These are phyloP conservation scores for Penicillium fuscoglaucum DNA, from an alignment of 2,329 filamentous ascomycete species.

Conservation along the genomic window DNA sequence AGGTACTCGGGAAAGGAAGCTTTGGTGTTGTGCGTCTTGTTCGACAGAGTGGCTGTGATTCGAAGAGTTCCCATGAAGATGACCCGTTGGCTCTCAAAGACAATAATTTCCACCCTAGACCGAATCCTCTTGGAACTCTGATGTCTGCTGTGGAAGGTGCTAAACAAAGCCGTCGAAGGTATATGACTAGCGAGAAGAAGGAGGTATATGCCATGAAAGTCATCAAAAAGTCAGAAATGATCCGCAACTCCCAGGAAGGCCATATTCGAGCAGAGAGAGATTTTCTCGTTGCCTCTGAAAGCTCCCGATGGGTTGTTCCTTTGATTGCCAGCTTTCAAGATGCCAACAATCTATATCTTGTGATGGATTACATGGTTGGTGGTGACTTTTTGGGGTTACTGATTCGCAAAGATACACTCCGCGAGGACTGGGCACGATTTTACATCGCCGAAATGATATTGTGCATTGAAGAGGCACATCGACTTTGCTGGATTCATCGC, in stretches of 20 bases:
- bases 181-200: slow-evolving; percentile 41
- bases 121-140: slow-evolving; percentile 10
- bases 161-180: slow-evolving; percentile 30
- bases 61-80: slow-evolving; percentile 11
- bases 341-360: slow-evolving; percentile 76
- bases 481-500: slow-evolving; percentile 85
- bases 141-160: slow-evolving; percentile 21
- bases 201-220: slow-evolving; percentile 95
- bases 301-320: slow-evolving; percentile 87
- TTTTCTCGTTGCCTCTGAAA: slow-evolving; percentile 83
- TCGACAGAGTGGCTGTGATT: slow-evolving; percentile 50
- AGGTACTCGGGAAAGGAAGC: slow-evolving; percentile 86
- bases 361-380: slow-evolving; percentile 98
- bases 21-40: slow-evolving; percentile 92
- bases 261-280: slow-evolving; percentile 89
- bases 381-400: slow-evolving; percentile 89
- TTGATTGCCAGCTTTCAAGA: slow-evolving; percentile 90
- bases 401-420: slow-evolving; percentile 79
- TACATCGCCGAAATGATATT: slow-evolving; percentile 96
- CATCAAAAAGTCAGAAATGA: slow-evolving; percentile 90
- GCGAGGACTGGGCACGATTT: slow-evolving; percentile 75
- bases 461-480: slow-evolving; percentile 89
- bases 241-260: slow-evolving; percentile 86
- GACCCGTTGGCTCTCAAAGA: slow-evolving; percentile 1
- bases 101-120: neutral